Percentiles rank a stretch among this genome's conserved stretches.
Conservation (phyloP, 371 early-diverging fungal genomes). For the Neoconidiobolus thromboides region DNA sequence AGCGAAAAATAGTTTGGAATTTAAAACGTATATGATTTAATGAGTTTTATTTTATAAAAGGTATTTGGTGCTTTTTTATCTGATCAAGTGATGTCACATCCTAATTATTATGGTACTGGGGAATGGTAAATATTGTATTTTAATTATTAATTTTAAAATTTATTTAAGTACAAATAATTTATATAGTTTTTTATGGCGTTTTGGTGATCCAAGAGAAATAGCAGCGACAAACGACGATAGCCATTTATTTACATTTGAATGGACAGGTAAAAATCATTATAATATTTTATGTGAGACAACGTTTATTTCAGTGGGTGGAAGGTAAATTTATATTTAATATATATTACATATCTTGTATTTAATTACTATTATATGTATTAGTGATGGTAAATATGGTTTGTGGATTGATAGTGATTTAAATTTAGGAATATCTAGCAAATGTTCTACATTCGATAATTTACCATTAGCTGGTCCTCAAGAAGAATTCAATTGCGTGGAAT, state of each 20-base stretch:
- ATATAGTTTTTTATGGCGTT: constrained; percentile 1
- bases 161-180: neutral
- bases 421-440: constrained; percentile 56
- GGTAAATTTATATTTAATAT: constrained; percentile 21
- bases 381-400: constrained; percentile 70
- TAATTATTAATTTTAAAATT: neutral
- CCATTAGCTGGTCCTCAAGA: neutral
- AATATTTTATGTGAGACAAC: constrained; percentile 61
- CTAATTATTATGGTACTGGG: constrained; percentile 77
- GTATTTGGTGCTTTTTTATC: constrained; percentile 77
- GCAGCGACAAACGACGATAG: constrained; percentile 5
- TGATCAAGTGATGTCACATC: constrained; percentile 37
- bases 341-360: neutral
- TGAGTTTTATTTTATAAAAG: constrained; percentile 15
- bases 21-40: neutral
- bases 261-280: constrained; percentile 81
- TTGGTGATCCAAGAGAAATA: neutral
- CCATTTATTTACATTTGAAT: constrained; percentile 39
- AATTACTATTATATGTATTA: constrained; percentile 9
- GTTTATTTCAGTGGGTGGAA: constrained; percentile 82
- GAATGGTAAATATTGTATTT: constrained; percentile 40
- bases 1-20: neutral
- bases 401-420: constrained; percentile 77
- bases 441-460: constrained; percentile 72
- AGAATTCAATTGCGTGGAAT: constrained; percentile 9